Conservation (phyloP, 345 rosid genomes). For the Jatropha curcas region DNA sequence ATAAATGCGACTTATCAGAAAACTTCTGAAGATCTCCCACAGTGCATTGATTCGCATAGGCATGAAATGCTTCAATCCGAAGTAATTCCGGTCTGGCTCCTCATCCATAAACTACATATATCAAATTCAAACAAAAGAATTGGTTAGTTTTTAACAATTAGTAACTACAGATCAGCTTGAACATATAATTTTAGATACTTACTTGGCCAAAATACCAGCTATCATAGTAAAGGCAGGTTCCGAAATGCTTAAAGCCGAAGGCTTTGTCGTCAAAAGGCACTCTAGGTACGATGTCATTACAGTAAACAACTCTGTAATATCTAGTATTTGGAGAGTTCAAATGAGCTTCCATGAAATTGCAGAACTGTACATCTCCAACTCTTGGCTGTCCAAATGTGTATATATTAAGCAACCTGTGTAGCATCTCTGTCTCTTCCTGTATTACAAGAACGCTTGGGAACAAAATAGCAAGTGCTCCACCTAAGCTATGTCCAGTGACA, state of each 20-base stretch:
- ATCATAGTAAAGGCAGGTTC: conserved; percentile 71
- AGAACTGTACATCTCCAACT: conserved; percentile 58
- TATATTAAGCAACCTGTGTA: conserved; percentile 59
- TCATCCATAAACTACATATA: conserved; percentile 58
- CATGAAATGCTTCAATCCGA: conserved; percentile 41
- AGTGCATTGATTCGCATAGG: conserved; percentile 47
- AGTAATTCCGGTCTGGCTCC: conserved; percentile 70
- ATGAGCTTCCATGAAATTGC: conserved; percentile 58
- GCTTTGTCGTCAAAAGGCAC: conserved; percentile 73
- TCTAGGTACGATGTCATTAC: conserved; percentile 80
- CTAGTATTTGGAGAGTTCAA: conserved; percentile 48
- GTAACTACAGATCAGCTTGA: too few relatives aligned
- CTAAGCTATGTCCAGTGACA: conserved; percentile 82
- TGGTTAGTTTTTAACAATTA: conserved; percentile 5
- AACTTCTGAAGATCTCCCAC: conserved; percentile 76
- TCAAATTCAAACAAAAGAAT: conserved; percentile 5
- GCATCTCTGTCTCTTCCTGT: conserved; percentile 57
- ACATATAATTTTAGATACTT: conserved; percentile 18
- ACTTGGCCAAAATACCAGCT: conserved; percentile 64
- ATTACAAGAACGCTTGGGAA: conserved; percentile 57
- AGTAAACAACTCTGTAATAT: conserved; percentile 75
- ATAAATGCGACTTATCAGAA: conserved; percentile 45
- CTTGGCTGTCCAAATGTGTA: conserved; percentile 91
- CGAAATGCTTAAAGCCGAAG: conserved; percentile 78
- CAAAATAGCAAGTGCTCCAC: conserved; percentile 77